phyloP scores from a whole-genome alignment of 2,329 filamentous ascomycete species.

The Arthrobotrys musiformis region DNA sequence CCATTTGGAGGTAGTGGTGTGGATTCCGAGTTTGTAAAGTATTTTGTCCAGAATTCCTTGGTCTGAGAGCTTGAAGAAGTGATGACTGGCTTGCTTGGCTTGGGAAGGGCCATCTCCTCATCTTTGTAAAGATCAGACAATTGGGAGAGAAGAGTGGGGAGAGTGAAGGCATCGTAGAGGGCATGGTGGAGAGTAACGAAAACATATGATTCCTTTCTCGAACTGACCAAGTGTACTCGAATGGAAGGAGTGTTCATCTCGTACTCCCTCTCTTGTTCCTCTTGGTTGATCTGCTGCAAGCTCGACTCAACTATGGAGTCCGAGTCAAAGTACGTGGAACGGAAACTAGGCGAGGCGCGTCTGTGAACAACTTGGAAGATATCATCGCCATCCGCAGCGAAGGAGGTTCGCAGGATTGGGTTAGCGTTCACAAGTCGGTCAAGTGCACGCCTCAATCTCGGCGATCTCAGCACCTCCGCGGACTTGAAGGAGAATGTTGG shows the following conservation, averaged over 20 bases:
- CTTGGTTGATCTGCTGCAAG: slow-evolving; percentile 15
- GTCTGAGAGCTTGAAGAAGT: slow-evolving; percentile 22
- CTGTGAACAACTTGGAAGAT: slow-evolving; percentile 72
- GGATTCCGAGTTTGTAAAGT: slow-evolving; percentile 43
- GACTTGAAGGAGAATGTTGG: slow-evolving; percentile 75
- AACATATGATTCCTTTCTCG: slow-evolving; percentile 50
- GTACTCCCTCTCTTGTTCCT: slow-evolving; percentile 29
- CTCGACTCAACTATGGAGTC: slow-evolving; percentile 1
- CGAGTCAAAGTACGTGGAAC: slow-evolving; percentile 40
- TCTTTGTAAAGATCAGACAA: slow-evolving; percentile 65
- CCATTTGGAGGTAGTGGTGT: slow-evolving; percentile 39
- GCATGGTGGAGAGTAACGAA: slow-evolving; percentile 81
- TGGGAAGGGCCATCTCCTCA: neutral
- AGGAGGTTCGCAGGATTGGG: slow-evolving; percentile 76
- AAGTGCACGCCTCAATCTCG: slow-evolving; percentile 72
- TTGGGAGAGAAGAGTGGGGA: slow-evolving; percentile 72
- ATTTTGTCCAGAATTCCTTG: slow-evolving; percentile 34
- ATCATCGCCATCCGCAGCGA: slow-evolving; percentile 68
- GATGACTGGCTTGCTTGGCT: neutral
- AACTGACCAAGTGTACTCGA: slow-evolving; percentile 35
- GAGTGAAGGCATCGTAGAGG: slow-evolving; percentile 85
- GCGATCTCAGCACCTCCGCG: slow-evolving; percentile 62
- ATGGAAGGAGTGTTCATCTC: slow-evolving; percentile 44
- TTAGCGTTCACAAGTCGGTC: slow-evolving; percentile 67
- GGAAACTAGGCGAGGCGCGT: slow-evolving; percentile 57